Evolutionary conservation across 257 asterid species (phyloP), one percentile per base, ranked within the genome.

Genomic region (Nemophila menziesii): DNA sequence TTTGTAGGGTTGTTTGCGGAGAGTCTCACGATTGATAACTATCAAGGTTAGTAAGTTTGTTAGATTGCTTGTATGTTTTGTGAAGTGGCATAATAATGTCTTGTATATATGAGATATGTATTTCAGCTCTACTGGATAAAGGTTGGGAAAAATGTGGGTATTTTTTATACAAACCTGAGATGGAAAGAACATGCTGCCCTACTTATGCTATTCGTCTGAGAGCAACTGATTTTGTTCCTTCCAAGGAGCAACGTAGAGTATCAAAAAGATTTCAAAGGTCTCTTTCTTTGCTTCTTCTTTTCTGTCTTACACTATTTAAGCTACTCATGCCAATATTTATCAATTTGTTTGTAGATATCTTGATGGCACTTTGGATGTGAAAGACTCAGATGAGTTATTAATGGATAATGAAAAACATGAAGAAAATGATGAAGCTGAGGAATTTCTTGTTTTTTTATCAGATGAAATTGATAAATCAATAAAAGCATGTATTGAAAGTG

Each of bases 141-240:
- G 99, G 99, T 49, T 90, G 99, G 99, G 77, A 96, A 68, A 75
- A 96, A 73, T 85, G 96, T 24, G 99, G 99, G 41, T 71, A 89
- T 68, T 85, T 58, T 78, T 56, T 90, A 56, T 90, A 90, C 92
- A 85, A 85, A 72, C 94, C 99, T 48, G 86, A 79, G 77, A 77
- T 90, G 99, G 89, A 81, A 63, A 71, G 74, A 54, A 85, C 96
- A 48, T 85, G 99, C 65, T 90, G 99, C 59, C 99, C 96, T 22
- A 69, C 94, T 49, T 90, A 85, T 56, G 77, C 96, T 19, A 90
- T 90, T 62, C 94, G 99, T 52, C 83, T 90, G 48, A 77, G 70
- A 67, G 79, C 90, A 55, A 65, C 64, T 59, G 86, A 71, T 24
- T 90, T 82, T 64, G 66, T 65, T 77, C 93, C 93, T 57, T 74